Conservation (phyloP, 352 stramenopile genomes). For the Saprolegnia parasitica region DNA sequence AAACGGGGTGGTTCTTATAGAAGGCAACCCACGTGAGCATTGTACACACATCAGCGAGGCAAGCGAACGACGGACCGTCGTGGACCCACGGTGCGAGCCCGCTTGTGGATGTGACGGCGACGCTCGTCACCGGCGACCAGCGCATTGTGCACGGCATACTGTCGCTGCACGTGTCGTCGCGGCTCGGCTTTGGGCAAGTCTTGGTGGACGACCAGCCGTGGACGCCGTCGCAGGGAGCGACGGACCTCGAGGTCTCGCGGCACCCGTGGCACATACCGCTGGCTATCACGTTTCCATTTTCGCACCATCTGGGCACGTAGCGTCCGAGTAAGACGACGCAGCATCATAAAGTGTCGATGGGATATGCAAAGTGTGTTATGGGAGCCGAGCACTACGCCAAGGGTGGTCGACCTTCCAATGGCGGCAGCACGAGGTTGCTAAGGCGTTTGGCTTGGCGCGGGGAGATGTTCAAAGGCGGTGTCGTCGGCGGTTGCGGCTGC, state of each 20-base stretch:
- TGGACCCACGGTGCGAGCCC: not conserved
- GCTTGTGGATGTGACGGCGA: not conserved
- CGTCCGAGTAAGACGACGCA: too few relatives aligned
- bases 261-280: not conserved
- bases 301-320: not conserved
- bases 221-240: not conserved
- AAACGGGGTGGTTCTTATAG: not conserved
- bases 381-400: not conserved
- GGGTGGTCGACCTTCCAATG: not conserved
- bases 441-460: too few relatives aligned
- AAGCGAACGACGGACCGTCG: too few relatives aligned
- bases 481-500: not conserved
- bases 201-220: not conserved
- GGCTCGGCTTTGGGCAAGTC: not conserved
- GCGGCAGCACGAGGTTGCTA: not conserved
- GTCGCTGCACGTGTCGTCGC: not conserved
- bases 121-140: not conserved
- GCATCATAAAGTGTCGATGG: not conserved
- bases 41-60: not conserved
- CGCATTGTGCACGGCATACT: not conserved
- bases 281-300: not conserved
- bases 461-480: not conserved
- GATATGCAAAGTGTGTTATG: not conserved
- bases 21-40: not conserved
- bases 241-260: not conserved